Base-by-base conservation (phyloP, 495 filamentous ascomycete species). In the Penicilliopsis zonata region DNA sequence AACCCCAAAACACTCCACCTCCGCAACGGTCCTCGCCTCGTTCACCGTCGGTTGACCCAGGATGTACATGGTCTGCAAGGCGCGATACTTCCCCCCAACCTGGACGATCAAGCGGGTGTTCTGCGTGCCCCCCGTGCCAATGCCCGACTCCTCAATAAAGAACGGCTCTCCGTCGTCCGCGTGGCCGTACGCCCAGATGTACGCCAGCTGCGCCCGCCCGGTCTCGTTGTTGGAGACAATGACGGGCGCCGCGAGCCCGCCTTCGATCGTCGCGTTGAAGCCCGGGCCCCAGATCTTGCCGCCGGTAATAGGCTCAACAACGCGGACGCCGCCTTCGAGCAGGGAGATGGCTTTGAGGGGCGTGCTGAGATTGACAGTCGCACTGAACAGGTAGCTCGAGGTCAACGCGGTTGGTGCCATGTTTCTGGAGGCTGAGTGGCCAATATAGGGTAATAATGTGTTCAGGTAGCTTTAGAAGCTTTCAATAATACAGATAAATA, bases 331-430 rank as follows among this genome's bases (percentile, higher is more conserved):
- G 15, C 36, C 36, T 8, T 16, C 19, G 14, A 38, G 23, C 12
- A 28, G 16, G 15, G 30, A 21, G 18, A 33, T 33, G 31, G 36
- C 30, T 10, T 15, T 21, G 18, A 38, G 36, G 19, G n/a, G 17
- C 14, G 18, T 35, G 10, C 37, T 31, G 2, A 39, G 12, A 17
- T 39, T 36, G 20, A 39, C 37, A 10, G 37, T 39, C 14, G 31
- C 37, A 12, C 30, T 39, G 31, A 39, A 39, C 22, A 39, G 37
- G 18, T 39, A 39, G 13, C 23, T 35, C 17, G 30, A 32, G 3
- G 18, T 20, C 3, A 32, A 16, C n/a, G n/a, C n/a, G n/a, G n/a
- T n/a, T 30, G 28, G 28, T 9, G 14, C 28, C 12, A 28, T 14
- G 13, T 28, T 14, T 28, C 26, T 14, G 26, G 26, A 28, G 13